Conservation (phyloP, 495 filamentous ascomycete genomes). For the Daldinia concentrica region DNA sequence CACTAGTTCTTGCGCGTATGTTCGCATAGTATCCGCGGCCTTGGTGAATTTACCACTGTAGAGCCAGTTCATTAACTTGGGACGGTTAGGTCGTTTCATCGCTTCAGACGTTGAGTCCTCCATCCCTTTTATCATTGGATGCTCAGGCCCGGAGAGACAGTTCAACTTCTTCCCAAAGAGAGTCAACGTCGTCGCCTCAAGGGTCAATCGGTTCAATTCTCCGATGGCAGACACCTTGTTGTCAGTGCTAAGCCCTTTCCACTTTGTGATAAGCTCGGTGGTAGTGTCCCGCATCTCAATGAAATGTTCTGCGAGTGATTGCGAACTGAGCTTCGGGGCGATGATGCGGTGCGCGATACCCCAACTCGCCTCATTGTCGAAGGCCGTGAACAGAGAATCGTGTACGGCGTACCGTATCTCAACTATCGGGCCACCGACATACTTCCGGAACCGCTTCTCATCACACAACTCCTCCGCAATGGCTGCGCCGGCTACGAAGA, state of each 20-base stretch:
- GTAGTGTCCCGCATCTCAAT: conserved; percentile 73
- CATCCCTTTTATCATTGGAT: conserved; percentile 74
- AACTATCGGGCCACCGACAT: conserved; percentile 60
- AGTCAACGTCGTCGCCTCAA: conserved; percentile 72
- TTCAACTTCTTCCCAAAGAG: conserved; percentile 75
- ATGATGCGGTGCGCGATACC: conserved; percentile 74
- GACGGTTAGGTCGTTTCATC: conserved; percentile 63
- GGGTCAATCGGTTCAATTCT: conserved; percentile 74
- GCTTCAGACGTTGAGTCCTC: conserved; percentile 67
- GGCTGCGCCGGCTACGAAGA: conserved; percentile 62
- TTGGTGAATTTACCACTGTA: conserved; percentile 63
- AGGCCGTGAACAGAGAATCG: conserved; percentile 76
- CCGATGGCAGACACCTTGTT: conserved; percentile 64
- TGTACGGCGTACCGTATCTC: conserved; percentile 68
- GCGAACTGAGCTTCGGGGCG: conserved; percentile 71
- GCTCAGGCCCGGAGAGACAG: conserved; percentile 66
- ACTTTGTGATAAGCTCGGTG: conserved; percentile 72
- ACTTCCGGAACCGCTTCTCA: conserved; percentile 73
- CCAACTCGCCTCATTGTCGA: conserved; percentile 71
- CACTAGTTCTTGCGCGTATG: conserved; percentile 66
- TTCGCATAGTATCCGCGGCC: conserved; percentile 62
- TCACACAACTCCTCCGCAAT: conserved; percentile 74
- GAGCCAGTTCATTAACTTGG: conserved; percentile 62
- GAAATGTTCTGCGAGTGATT: conserved; percentile 68
- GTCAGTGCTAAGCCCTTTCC: conserved; percentile 65